Evolutionary conservation across 2,329 filamentous ascomycete genomes (phyloP).

Genomic region (Clonostachys solani): DNA sequence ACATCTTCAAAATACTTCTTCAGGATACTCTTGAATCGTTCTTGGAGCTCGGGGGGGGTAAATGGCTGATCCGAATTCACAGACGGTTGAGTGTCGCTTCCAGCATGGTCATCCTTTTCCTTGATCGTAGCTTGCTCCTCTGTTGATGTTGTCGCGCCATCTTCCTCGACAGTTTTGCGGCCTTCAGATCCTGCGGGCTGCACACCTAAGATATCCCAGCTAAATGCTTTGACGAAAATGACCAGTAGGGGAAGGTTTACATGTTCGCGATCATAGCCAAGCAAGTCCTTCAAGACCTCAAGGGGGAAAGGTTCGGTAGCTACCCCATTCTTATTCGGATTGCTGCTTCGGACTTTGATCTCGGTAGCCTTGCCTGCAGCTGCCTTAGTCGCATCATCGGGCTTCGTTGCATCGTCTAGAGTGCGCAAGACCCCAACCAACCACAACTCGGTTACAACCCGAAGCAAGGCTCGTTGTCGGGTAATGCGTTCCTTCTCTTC

Average conservation of each 20-base stretch:
- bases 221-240: conserved; percentile 92
- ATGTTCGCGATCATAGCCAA: conserved; percentile 91
- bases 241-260: conserved; percentile 87
- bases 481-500: conserved; percentile 92
- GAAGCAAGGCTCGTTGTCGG: conserved; percentile 79
- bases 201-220: conserved; percentile 89
- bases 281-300: conserved; percentile 94
- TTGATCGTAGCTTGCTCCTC: conserved; percentile 45
- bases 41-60: conserved; percentile 70
- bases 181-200: conserved; percentile 68
- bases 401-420: conserved; percentile 60
- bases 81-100: background rate
- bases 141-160: conserved; percentile 57
- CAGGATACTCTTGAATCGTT: conserved; percentile 82
- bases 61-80: conserved; percentile 66
- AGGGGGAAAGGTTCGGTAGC: conserved; percentile 89
- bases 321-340: conserved; percentile 52
- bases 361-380: conserved; percentile 59
- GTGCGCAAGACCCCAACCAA: conserved; percentile 84
- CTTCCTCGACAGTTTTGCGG: conserved; percentile 80
- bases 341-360: conserved; percentile 46
- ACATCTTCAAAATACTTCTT: conserved; percentile 90
- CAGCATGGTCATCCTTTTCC: conserved; percentile 18
- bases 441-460: conserved; percentile 95
- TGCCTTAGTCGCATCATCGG: conserved; percentile 60